Conservation (phyloP, 495 filamentous ascomycete genomes). For the Podospora bellae-mahoneyi region DNA sequence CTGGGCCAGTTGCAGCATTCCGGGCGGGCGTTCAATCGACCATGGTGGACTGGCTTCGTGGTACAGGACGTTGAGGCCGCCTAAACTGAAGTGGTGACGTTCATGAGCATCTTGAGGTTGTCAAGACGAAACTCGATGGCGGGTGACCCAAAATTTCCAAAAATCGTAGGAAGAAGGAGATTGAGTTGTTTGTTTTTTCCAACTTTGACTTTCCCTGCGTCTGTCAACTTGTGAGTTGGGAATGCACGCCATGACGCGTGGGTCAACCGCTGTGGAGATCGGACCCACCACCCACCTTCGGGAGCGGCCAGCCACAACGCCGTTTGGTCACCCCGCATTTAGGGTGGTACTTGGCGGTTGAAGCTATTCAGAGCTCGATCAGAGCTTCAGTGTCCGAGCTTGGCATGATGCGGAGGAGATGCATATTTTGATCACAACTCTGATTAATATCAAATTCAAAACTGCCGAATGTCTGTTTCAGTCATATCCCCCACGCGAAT, state of each 20-base stretch:
- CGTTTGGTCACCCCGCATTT: slow-evolving; percentile 1
- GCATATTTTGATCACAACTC: neutral
- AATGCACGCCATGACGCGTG: slow-evolving; percentile 1
- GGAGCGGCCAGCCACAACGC: slow-evolving; percentile 6
- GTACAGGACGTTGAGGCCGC: neutral
- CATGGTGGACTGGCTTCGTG: neutral
- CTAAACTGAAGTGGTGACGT: neutral
- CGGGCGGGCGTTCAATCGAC: neutral
- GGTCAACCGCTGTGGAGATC: slow-evolving; percentile 2
- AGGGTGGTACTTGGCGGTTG: neutral
- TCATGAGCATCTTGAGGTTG: neutral
- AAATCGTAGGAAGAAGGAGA: neutral
- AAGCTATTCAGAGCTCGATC: slow-evolving; percentile 6
- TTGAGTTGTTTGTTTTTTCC: neutral
- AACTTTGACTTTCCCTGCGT: neutral
- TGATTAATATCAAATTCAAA: neutral
- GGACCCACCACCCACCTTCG: neutral
- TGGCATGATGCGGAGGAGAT: neutral
- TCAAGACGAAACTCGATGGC: neutral
- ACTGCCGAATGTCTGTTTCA: neutral
- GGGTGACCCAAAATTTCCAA: neutral
- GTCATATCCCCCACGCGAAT: neutral
- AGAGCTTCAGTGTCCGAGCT: neutral
- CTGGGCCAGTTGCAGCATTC: neutral
- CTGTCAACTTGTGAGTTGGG: neutral